Base-by-base conservation (phyloP, 2,329 filamentous ascomycete species). In the Myriosclerotinia duriaeana region DNA sequence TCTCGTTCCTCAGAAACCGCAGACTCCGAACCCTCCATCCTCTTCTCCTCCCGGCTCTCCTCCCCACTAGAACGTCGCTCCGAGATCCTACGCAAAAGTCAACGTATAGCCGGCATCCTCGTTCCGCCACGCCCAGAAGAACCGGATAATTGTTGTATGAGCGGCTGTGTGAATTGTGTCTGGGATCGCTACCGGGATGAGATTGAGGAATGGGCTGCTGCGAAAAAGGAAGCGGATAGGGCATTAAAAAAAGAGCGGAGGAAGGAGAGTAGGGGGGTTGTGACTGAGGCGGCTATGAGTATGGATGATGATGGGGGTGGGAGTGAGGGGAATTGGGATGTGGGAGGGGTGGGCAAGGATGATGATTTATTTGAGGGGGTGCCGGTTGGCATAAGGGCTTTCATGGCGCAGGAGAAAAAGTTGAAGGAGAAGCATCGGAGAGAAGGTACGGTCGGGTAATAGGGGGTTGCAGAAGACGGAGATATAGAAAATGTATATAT, bases 81-180 rank as follows among this genome's bases (percentile, higher is more conserved):
- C 3, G 82, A 85, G 54, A 83, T 87, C 46, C 80, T 86, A 15
- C 80, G 83, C 17, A 82, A 85, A 69, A 87, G 87, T 60, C 85
- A 81, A 11, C 81, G 87, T 68, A 82, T 97, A 65, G 93, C 91
- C 1, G 94, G 93, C 4, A 85, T 98, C 0, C 79, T 87, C 22
- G 89, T 98, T 5, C 95, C 95, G 2, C 93, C 93, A 0, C 85
- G 86, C 58, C 95, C 95, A 1, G 84, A 87, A 58, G 94, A 99
- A 78, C 95, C 95, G 4, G 95, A 98, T 74, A 97, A 99, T 76
- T 99, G 95, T 83, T 99, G 95, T 79, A 99, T 99, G 95, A 95
- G 91, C 75, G 95, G 95, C 3, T 99, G 95, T 77, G 94, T 97
- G 59, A 93, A 98, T 77, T 99, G 95, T 78, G 95, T 98, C 3